Conservation (phyloP, 192 early-diverging fungal genomes). For the Mortierella claussenii region DNA sequence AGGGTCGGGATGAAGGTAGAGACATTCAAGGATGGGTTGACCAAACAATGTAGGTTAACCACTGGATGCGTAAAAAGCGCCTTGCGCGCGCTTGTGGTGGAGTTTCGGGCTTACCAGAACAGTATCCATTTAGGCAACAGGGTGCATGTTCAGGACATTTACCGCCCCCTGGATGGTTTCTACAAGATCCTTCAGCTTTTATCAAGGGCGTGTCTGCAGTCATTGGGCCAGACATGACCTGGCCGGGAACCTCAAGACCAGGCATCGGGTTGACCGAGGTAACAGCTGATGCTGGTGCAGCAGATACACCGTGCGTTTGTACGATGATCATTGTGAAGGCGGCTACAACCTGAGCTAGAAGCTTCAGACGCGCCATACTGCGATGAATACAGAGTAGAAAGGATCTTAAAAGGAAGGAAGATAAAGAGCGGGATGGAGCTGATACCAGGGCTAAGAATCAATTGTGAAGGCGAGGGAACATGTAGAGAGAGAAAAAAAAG, state of each 20-base stretch:
- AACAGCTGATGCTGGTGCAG: neutral
- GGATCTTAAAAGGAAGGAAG: too few species aligned
- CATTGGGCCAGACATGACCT: neutral
- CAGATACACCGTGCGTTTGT: too few species aligned
- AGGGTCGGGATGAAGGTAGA: too few species aligned
- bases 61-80: neutral
- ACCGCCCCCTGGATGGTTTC: conserved; percentile 32
- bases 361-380: too few species aligned
- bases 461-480: too few species aligned
- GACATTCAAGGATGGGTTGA: too few species aligned
- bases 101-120: conserved; percentile 20
- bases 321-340: too few species aligned
- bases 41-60: too few species aligned
- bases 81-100: neutral
- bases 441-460: too few species aligned
- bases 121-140: conserved; percentile 36
- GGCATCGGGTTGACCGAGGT: neutral
- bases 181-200: conserved; percentile 4
- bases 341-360: conserved; percentile 1
- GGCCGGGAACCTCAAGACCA: neutral
- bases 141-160: conserved; percentile 37
- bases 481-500: too few species aligned
- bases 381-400: too few species aligned
- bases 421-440: too few species aligned
- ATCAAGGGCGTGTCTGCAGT: neutral